phyloP scores from a whole-genome alignment of 495 filamentous ascomycete species.

The Lophiostoma macrostomum region DNA sequence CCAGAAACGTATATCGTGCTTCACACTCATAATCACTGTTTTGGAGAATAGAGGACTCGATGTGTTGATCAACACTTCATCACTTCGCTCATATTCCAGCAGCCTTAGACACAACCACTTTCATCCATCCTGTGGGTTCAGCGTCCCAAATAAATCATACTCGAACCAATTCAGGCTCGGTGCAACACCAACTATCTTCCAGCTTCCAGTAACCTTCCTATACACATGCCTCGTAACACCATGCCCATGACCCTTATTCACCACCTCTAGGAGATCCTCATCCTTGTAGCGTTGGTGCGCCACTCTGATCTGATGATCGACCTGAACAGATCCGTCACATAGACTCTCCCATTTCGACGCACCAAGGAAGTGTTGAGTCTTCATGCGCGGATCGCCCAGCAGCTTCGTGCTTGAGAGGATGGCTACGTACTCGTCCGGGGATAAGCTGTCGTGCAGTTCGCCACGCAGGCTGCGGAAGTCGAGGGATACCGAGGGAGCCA shows the following conservation, averaged over 20 bases:
- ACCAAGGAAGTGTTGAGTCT: slow-evolving; percentile 74
- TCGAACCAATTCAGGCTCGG: slow-evolving; percentile 69
- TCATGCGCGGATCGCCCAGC: slow-evolving; percentile 64
- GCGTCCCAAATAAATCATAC: no score
- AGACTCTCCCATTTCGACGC: slow-evolving; percentile 65
- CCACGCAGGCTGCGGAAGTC: slow-evolving; percentile 72
- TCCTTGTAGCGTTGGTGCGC: slow-evolving; percentile 65
- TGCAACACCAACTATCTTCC: slow-evolving; percentile 75
- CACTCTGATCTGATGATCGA: slow-evolving; percentile 71
- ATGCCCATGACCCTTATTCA: slow-evolving; percentile 66
- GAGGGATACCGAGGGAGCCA: slow-evolving; percentile 52
- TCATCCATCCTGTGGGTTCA: no score
- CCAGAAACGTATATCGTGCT: no score
- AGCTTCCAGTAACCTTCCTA: slow-evolving; percentile 67
- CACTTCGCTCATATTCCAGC: no score
- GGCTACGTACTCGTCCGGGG: slow-evolving; percentile 62
- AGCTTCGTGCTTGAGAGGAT: slow-evolving; percentile 64
- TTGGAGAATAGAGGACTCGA: no score
- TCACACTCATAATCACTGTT: no score
- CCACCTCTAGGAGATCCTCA: slow-evolving; percentile 46
- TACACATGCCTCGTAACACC: slow-evolving; percentile 67
- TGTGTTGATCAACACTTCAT: no score
- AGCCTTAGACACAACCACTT: no score
- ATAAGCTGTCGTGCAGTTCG: slow-evolving; percentile 66
- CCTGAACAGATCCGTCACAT: slow-evolving; percentile 61